Evolutionary conservation across 352 stramenopile genomes (phyloP).

Genomic region (Blastocystis sp.): DNA sequence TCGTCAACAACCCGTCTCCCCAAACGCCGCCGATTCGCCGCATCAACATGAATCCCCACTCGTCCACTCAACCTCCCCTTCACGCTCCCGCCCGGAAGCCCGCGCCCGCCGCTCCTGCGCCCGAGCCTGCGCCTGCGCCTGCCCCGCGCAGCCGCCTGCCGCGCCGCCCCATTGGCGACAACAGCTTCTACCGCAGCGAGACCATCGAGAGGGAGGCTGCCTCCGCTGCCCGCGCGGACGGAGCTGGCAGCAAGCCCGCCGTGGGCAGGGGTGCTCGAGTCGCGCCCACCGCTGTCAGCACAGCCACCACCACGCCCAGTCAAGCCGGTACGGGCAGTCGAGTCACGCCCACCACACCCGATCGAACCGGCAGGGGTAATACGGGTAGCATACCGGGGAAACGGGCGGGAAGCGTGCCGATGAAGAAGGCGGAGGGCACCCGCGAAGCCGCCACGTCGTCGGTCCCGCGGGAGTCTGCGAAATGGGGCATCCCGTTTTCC

Average conservation of each 20-base stretch:
- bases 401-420: background rate
- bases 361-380: background rate
- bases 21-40: background rate
- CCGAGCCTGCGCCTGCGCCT: background rate
- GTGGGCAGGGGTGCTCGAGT: too few species aligned
- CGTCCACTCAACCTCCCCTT: background rate
- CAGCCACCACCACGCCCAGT: background rate
- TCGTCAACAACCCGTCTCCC: background rate
- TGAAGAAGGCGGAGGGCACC: background rate
- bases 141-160: background rate
- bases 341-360: background rate
- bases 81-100: background rate
- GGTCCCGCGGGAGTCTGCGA: background rate
- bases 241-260: too few species aligned
- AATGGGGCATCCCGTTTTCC: background rate
- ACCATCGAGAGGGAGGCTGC: background rate
- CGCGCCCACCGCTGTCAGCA: background rate
- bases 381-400: background rate
- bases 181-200: slow-evolving; percentile 7
- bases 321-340: background rate
- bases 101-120: background rate
- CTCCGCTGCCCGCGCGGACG: background rate
- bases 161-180: slow-evolving; percentile 9
- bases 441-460: background rate
- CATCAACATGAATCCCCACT: background rate